These are phyloP conservation scores for Botrytis deweyae DNA, from an alignment of 2,329 filamentous ascomycete species.

Conservation along the genomic window DNA sequence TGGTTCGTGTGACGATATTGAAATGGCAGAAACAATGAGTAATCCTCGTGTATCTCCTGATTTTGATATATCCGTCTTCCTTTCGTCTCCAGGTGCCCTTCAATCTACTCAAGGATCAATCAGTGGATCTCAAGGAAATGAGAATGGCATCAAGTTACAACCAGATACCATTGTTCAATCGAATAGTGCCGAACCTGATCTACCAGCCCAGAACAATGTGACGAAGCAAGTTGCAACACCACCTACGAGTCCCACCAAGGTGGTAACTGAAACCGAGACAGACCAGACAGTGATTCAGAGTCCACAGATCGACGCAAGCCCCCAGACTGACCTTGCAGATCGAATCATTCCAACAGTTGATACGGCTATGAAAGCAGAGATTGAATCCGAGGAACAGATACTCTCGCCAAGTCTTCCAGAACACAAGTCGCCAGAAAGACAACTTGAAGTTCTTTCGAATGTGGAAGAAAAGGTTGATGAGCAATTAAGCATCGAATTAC, in stretches of 20 bases:
- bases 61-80: fast-evolving
- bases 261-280: neutral
- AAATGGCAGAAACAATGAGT: neutral
- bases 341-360: too few relatives aligned
- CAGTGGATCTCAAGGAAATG: neutral
- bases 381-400: neutral
- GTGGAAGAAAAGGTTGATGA: neutral
- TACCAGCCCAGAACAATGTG: neutral
- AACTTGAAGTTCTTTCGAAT: neutral
- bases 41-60: neutral
- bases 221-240: neutral
- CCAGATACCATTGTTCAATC: too few relatives aligned
- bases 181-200: neutral
- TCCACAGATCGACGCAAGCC: neutral
- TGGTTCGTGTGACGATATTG: neutral
- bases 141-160: neutral
- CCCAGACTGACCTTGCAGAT: neutral
- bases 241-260: neutral
- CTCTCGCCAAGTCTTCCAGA: neutral
- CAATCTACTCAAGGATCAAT: neutral
- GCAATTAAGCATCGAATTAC: neutral
- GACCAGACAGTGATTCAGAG: neutral
- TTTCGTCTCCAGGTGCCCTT: too few relatives aligned
- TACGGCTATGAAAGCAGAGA: neutral
- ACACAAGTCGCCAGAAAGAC: neutral